Evolutionary conservation across 2,329 filamentous ascomycete species (phyloP), one percentile per base, ranked within the genome.

Genomic region (Penicillium sp.): DNA sequence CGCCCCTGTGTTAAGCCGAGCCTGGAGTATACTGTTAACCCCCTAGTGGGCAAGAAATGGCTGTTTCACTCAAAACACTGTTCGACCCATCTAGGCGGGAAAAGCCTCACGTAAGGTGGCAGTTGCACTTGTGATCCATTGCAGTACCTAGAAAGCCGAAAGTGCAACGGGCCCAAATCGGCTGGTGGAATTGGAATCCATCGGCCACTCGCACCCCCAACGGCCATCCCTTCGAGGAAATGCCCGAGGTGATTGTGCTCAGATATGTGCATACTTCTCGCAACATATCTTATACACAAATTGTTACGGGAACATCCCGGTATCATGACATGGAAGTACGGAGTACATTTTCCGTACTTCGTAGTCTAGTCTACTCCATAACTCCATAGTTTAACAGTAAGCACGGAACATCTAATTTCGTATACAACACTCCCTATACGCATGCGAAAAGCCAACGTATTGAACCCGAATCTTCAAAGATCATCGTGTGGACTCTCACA

Each of bases 41-140:
- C 26, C 26, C 22, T 22, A 22, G n/a, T n/a, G n/a, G 9, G 26
- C 9, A 28, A 33, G 28, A 53, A 33, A n/a, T 11, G 30, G 33
- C 35, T 41, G 53, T 52, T 53, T 56, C 49, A 53, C 53, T 47
- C 48, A 25, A 42, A 31, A 35, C 25, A 35, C 14, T 51, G 30
- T 40, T 41, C 16, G 42, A 52, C 35, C 47, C 42, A 40, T 44
- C 41, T 36, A 40, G 48, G 19, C 31, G 31, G 28, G 11, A 37
- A 22, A 33, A 31, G 26, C 28, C 33, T 45, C 44, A 40, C 26
- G 43, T 53, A 51, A 48, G 47, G 53, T 50, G 53, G 48, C 48
- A 51, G 59, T 61, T 56, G 59, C 59, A 61, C 54, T 38, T 60
- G 59, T 61, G 59, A 60, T 58, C 51, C 43, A 54, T 43, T 46